Evolutionary conservation across 2,329 filamentous ascomycete species (phyloP).

Genomic region (Pseudocercospora fuligena): DNA sequence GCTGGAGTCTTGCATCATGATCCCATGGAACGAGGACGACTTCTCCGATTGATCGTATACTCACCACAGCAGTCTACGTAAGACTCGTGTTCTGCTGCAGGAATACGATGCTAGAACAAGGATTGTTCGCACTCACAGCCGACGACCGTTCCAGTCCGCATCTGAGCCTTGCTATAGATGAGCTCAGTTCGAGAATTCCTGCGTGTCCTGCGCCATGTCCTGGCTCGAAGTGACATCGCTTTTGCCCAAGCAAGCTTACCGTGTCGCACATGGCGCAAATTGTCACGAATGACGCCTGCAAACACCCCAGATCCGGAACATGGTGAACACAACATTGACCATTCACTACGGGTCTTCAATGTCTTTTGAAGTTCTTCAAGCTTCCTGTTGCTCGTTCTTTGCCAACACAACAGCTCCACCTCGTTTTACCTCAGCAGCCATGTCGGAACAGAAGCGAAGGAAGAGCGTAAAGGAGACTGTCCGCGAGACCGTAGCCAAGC

Average conservation of each 20-base stretch:
- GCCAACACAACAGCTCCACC: background rate
- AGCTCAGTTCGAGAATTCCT: background rate
- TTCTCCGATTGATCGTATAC: background rate
- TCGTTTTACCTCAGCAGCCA: background rate
- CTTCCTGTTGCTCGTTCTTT: background rate
- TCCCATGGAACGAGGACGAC: conserved; percentile 5
- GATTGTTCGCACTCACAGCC: background rate
- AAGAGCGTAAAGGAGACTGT: conserved; percentile 8
- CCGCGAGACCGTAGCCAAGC: conserved; percentile 9
- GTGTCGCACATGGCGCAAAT: background rate
- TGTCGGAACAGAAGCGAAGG: background rate
- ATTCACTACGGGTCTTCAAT: background rate
- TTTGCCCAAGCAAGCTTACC: background rate
- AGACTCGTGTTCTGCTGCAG: background rate
- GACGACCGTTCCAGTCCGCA: background rate
- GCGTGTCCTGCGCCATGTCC: background rate
- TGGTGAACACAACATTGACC: background rate
- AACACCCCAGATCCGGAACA: background rate
- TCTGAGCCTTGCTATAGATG: background rate
- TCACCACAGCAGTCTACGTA: background rate
- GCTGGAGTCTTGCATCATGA: conserved; percentile 4
- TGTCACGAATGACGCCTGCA: background rate
- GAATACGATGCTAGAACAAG: background rate
- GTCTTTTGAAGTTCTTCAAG: background rate
- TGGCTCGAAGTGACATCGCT: background rate